Percentiles rank a stretch among this genome's conserved stretches.
Evolutionary conservation across 495 filamentous ascomycete genomes (phyloP).

Genomic region (Talaromyces adpressus): DNA sequence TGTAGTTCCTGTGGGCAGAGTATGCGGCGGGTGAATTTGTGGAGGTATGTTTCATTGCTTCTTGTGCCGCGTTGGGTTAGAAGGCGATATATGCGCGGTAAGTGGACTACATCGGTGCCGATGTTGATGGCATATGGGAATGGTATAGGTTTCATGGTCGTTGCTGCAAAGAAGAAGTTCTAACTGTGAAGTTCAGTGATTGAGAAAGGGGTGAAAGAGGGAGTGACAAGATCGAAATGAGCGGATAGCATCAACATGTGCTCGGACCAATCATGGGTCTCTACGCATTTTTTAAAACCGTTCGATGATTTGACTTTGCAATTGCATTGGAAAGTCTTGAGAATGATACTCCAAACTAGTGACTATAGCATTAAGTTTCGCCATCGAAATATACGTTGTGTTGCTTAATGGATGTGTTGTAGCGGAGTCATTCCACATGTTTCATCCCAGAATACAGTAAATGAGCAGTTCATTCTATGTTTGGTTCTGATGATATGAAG

Average conservation of each 20-base stretch:
- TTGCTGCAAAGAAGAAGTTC: neutral
- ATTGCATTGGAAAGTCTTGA: neutral
- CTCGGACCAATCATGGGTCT: constrained; percentile 3
- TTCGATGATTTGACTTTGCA: neutral
- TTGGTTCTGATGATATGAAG: neutral
- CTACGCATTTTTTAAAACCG: neutral
- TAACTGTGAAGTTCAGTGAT: neutral
- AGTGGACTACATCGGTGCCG: constrained; percentile 48
- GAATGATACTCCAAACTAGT: neutral
- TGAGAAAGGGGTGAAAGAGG: neutral
- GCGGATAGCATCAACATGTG: constrained; percentile 5
- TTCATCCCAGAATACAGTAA: neutral
- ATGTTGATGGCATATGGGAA: constrained; percentile 39
- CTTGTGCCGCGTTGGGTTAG: constrained; percentile 22
- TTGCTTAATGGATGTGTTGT: neutral
- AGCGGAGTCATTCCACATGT: neutral
- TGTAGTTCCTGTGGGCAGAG: constrained; percentile 36
- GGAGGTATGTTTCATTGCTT: constrained; percentile 24
- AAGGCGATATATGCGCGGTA: constrained; percentile 42
- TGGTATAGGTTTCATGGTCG: constrained; percentile 22
- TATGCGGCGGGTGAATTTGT: constrained; percentile 46
- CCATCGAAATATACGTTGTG: neutral
- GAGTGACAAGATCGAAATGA: neutral
- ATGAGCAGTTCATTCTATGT: neutral
- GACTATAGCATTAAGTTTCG: neutral